These are phyloP conservation scores for Penicillium malachiteum DNA, from an alignment of 495 filamentous ascomycete species.

Conservation along the genomic window DNA sequence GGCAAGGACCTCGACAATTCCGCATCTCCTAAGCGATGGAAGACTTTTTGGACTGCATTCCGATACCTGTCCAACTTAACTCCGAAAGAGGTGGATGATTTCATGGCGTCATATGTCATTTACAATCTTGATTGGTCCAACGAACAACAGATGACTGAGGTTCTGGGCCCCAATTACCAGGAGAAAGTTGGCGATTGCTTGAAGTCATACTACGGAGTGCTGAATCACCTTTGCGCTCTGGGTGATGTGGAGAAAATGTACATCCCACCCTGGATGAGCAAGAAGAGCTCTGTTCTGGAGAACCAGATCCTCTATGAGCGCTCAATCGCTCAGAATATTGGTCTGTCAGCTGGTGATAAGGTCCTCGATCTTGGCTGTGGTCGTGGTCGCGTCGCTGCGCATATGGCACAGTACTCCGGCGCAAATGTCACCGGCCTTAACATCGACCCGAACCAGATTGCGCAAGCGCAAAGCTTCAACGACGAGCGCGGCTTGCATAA, in stretches of 20 bases:
- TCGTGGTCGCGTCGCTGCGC: constrained; percentile 59
- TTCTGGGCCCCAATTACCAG: constrained; percentile 58
- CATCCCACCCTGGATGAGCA: constrained; percentile 62
- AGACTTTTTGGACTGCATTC: constrained; percentile 55
- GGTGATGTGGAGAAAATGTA: constrained; percentile 71
- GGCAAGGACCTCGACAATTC: constrained; percentile 43
- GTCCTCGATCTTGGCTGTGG: constrained; percentile 62
- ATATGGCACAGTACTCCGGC: constrained; percentile 57
- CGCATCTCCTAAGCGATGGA: constrained; percentile 53
- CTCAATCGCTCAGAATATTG: constrained; percentile 54
- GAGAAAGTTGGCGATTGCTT: constrained; percentile 59
- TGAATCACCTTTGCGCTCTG: constrained; percentile 65
- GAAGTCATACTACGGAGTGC: constrained; percentile 59
- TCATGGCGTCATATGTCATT: constrained; percentile 66
- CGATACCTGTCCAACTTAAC: constrained; percentile 57
- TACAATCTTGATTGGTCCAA: constrained; percentile 66
- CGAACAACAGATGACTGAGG: constrained; percentile 55
- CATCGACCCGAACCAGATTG: constrained; percentile 62
- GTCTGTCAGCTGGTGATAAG: constrained; percentile 47
- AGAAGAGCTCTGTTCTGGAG: constrained; percentile 49
- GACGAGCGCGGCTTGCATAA: constrained; percentile 48
- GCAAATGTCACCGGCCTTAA: constrained; percentile 59
- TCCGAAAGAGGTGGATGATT: constrained; percentile 59
- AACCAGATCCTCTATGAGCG: constrained; percentile 62
- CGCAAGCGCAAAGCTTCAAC: constrained; percentile 55